Conservation (phyloP, 148 eudicot species). For the Hydrangea macrophylla region DNA sequence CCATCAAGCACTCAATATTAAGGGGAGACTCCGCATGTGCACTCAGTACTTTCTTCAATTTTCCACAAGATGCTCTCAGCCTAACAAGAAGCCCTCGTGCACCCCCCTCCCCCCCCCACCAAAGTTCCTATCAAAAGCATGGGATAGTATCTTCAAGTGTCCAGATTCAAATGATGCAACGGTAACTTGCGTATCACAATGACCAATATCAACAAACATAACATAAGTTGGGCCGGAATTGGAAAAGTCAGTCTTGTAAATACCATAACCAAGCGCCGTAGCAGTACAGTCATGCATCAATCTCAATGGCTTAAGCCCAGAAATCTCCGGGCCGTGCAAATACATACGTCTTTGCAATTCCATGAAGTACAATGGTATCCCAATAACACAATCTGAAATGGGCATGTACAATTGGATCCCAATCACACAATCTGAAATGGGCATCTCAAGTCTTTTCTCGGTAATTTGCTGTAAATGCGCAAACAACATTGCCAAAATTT, state of each 20-base stretch:
- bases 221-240: conserved; percentile 38
- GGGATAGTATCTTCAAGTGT: conserved; percentile 69
- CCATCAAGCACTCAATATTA: conserved; percentile 93
- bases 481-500: conserved; percentile 86
- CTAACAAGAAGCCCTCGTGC: conserved; percentile 69
- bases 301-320: conserved; percentile 64
- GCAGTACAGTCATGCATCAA: conserved; percentile 96
- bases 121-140: conserved; percentile 69
- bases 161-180: conserved; percentile 65
- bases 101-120: no score
- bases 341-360: conserved; percentile 68
- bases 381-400: no score
- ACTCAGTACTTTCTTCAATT: conserved; percentile 84
- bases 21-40: conserved; percentile 94
- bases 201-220: conserved; percentile 94
- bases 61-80: conserved; percentile 86
- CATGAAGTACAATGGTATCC: conserved; percentile 77
- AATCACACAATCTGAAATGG: conserved; percentile 62
- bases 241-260: conserved; percentile 65
- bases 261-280: conserved; percentile 89
- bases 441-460: conserved; percentile 58
- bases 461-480: conserved; percentile 77
- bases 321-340: conserved; percentile 70
- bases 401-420: no score
- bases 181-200: conserved; percentile 87